Base-by-base conservation (phyloP, 2,329 filamentous ascomycete species). In the Lecanicillium sp. region DNA sequence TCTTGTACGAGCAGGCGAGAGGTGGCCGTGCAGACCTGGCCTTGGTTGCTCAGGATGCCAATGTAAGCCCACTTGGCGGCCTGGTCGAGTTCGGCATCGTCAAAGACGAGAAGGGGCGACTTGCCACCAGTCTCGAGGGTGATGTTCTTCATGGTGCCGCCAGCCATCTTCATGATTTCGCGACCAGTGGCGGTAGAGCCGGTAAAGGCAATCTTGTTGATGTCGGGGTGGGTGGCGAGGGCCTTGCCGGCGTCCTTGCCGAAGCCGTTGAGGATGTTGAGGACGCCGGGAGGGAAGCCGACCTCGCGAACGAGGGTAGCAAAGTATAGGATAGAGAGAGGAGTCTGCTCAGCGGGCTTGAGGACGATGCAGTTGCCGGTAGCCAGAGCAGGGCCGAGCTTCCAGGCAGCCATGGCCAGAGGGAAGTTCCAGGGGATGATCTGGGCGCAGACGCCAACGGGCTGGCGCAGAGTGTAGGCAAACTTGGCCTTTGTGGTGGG, bases 381-480 rank as follows among this genome's bases (percentile, higher is more conserved):
- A 11, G 79, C 77, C 20, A 83, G 54, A 13, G 79, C 79, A 17
- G 85, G 85, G 14, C 82, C 85, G 3, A 90, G 69, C 53, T 89
- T 88, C 84, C 84, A 87, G 43, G 66, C 59, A 36, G 55, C 51
- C 55, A 59, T 57, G 36, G 50, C 51, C 8, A 64, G 47, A 2
- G 80, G 80, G 45, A 77, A 84, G 56, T 88, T 87, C 81, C 84
- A 50, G n/a, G 83, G 82, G 33, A 87, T 87, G 45, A 88, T 87
- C 55, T 73, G 69, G 2, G 70, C 84, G 45, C 83, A 84, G 0
- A 89, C 84, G 29, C 85, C 85, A n/a, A 89, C 64, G 1, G 85
- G 84, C 53, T 89, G 80, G 27, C 77, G 74, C 18, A 87, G 65
- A 0, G 83, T 87, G 49, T 89, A 89, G 2, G 81, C 82, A 45